Percentiles rank a stretch among this genome's conserved stretches.
Evolutionary conservation across 768 basidiomycete species (phyloP).

Genomic region (Podaxis mareebaensis): DNA sequence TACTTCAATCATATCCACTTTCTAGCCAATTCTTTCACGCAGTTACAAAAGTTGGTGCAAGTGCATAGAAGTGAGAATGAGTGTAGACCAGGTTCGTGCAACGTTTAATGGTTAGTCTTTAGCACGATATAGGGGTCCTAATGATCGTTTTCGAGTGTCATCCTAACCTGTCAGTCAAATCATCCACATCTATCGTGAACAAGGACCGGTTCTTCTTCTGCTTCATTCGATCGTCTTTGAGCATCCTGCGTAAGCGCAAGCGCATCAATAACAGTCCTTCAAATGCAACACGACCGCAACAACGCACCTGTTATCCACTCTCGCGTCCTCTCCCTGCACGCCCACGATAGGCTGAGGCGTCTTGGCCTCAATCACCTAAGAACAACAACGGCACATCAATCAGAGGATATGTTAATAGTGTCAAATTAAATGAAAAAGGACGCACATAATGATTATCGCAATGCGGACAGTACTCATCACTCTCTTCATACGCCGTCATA

Average conservation of each 20-base stretch:
- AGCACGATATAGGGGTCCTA: background rate
- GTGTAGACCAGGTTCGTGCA: too few relatives aligned
- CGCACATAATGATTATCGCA: slow-evolving; percentile 98
- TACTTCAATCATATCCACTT: too few relatives aligned
- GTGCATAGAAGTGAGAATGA: too few relatives aligned
- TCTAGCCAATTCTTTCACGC: too few relatives aligned
- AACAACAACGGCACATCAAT: background rate
- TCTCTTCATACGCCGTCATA: slow-evolving; percentile 89
- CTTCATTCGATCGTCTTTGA: slow-evolving; percentile 84
- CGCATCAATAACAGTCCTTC: slow-evolving; percentile 1
- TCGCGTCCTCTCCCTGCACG: slow-evolving; percentile 89
- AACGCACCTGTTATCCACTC: slow-evolving; percentile 81
- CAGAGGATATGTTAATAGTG: background rate
- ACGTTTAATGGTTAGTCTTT: too few relatives aligned
- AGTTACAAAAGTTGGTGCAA: too few relatives aligned
- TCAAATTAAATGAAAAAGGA: slow-evolving; percentile 15
- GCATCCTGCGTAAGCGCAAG: slow-evolving; percentile 56
- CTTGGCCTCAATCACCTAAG: slow-evolving; percentile 89
- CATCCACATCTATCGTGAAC: slow-evolving; percentile 44
- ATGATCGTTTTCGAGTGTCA: slow-evolving; percentile 23
- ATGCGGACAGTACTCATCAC: slow-evolving; percentile 97
- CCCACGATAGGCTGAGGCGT: slow-evolving; percentile 82
- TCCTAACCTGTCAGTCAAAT: slow-evolving; percentile 48
- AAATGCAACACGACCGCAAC: background rate
- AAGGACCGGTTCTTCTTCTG: slow-evolving; percentile 48